Conservation (phyloP, 2,329 filamentous ascomycete genomes). For the Pestalotiopsis sp. region DNA sequence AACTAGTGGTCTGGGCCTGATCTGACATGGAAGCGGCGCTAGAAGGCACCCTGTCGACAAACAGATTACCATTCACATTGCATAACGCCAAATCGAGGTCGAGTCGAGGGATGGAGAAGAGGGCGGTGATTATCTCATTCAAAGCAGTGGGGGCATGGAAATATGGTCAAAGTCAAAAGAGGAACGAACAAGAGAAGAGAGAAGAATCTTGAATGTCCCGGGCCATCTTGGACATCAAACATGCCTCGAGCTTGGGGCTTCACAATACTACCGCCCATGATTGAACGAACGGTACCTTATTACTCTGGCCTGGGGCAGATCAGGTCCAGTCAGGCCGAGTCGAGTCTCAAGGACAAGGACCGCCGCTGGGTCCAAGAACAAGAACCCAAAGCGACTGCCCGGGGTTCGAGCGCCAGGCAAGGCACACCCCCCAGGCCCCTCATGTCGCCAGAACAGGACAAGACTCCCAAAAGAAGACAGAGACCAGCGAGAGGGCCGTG, state of each 20-base stretch:
- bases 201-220: not conserved
- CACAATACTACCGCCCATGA: not conserved
- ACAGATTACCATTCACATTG: not conserved
- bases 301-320: not conserved
- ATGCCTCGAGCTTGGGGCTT: not conserved
- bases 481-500: not conserved
- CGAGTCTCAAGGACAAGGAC: not conserved
- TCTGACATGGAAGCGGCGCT: slow-evolving; percentile 1
- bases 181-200: not conserved
- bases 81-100: not conserved
- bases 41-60: not conserved
- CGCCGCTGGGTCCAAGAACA: not conserved
- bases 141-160: not conserved
- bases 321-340: not conserved
- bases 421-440: not conserved
- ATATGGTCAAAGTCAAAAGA: not conserved
- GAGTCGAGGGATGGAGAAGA: not conserved
- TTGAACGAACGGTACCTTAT: not conserved
- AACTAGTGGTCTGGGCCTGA: not conserved
- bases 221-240: not conserved
- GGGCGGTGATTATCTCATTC: not conserved
- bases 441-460: not conserved
- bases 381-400: not conserved
- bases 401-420: not conserved
- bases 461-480: not conserved